Evolutionary conservation across 768 basidiomycete species (phyloP), one percentile per base, ranked within the genome.

Genomic region (Termitomyces sp.): DNA sequence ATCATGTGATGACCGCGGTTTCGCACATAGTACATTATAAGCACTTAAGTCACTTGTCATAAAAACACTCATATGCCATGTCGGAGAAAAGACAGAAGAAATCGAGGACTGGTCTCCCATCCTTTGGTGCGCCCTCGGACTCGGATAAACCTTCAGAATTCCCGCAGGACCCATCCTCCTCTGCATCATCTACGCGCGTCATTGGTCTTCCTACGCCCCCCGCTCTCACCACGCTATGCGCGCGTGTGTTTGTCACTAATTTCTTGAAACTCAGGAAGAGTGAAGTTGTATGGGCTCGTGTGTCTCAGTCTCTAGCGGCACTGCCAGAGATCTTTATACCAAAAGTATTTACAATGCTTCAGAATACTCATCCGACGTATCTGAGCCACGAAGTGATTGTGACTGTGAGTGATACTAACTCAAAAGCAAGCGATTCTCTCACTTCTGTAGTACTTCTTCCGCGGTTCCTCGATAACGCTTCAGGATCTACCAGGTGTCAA

Each of bases 381-480:
- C 72, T 89, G 42, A 76, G 71, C 8, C 78, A 83, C 57, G 79
- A 78, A 18, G 70, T 87, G 16, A 84, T 89, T 36, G 73, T 74
- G 37, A 73, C 83, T 60, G 86, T 86, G 79, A 59, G 58, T 58
- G 16, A 33, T 41, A 22, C 28, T 18, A 29, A 15, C 15, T 46
- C 3, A 28, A 20, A 31, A 26, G 16, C 18, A 2, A 20, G 28
- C 16, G 47, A n/a, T 51, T 60, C 24, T 34, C 51, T 36, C 29
- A 55, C 9, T 18, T 29, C 16, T 2, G 48, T 61, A 88, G 84
- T 77, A 84, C 66, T 83, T 89, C 64, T 61, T 88, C 34, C 78
- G 83, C 16, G 85, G 87, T 0, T 64, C 73, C 10, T 73, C 77
- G 1, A 67, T 88, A 44, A 60, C 69, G 2, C 72, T 88, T 26